Evolutionary conservation across 1,284 basidiomycete genomes (phyloP), one percentile per base, ranked within the genome.

Genomic region (Leccinum huronense): DNA sequence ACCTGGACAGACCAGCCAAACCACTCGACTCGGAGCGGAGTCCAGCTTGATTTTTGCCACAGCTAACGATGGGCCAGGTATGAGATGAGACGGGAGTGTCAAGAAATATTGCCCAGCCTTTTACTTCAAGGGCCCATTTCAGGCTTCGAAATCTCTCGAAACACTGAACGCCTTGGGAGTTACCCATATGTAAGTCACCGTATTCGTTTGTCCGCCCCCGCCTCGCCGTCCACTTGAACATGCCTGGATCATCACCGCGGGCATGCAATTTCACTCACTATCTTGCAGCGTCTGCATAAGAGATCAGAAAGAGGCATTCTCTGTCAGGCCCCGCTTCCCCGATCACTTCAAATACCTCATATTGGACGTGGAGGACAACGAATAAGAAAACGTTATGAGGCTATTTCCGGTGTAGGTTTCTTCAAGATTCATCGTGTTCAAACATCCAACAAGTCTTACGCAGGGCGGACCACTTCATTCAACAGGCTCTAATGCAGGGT

Each of bases 81-180:
- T 73, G 95, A 97, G 76, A 97, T 97, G 95, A 84, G 95, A 53
- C 81, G 95, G 55, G 90, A 96, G 73, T 94, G 94, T 68, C 95
- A 98, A 78, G 88, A 95, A 76, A 95, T 97, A 70, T 81, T 97
- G 0, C 93, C 93, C 3, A 87, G 87, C 10, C 84, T 98, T 51
- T 84, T 87, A 55, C 85, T 97, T 2, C n/a, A n/a, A n/a, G n/a
- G 95, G 95, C 0, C 94, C 95, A 1, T 94, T 95, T 69, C 91
- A 94, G 70, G 89, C 90, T 3, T 93, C 93, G 2, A 94, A 93
- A 71, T 90, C 90, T 4, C 77, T 93, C 16, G 83, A 87, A 16
- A 84, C 83, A 3, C 84, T 98, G 33, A 78, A 83, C 61, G 76
- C 75, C 1, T 82, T 91, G 38, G 81, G 84, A 0, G 85, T 97